Evolutionary conservation across 1,139 yeast species (phyloP).

Genomic region (Kurtzmaniella quercitrusa): DNA sequence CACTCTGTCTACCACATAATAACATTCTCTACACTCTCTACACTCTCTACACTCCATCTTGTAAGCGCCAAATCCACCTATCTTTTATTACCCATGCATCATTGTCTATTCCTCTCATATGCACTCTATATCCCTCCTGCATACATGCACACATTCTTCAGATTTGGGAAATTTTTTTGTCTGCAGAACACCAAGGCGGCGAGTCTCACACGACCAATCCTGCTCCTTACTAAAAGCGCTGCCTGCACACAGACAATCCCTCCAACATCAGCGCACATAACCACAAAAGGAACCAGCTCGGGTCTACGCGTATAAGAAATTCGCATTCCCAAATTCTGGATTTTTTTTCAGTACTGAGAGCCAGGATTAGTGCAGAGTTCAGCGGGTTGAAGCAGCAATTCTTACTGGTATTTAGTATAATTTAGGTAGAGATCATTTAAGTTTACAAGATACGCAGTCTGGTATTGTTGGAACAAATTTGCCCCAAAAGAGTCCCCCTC

Average conservation of each 20-base stretch:
- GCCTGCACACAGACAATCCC: not conserved
- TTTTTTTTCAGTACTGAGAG: not conserved
- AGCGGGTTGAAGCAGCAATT: not conserved
- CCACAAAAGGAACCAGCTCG: not conserved
- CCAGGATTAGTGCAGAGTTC: not conserved
- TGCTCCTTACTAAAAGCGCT: too few species aligned
- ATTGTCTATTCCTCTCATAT: too few species aligned
- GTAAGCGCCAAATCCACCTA: too few species aligned
- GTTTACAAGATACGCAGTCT: not conserved
- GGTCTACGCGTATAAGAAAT: not conserved
- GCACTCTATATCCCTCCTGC: too few species aligned
- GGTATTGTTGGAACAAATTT: not conserved
- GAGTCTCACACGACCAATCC: not conserved
- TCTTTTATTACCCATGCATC: too few species aligned
- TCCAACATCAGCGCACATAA: not conserved
- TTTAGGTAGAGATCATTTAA: not conserved
- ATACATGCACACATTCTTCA: too few species aligned
- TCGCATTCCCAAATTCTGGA: not conserved
- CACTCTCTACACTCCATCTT: too few species aligned
- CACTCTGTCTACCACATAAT: too few species aligned
- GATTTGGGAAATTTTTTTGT: not conserved
- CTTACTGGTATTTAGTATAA: not conserved
- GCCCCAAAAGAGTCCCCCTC: too few species aligned
- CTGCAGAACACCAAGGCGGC: too few species aligned
- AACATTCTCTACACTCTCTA: too few species aligned